These are phyloP conservation scores for Paecilomyces formosus DNA, from an alignment of 2,329 filamentous ascomycete genomes.

Conservation along the genomic window DNA sequence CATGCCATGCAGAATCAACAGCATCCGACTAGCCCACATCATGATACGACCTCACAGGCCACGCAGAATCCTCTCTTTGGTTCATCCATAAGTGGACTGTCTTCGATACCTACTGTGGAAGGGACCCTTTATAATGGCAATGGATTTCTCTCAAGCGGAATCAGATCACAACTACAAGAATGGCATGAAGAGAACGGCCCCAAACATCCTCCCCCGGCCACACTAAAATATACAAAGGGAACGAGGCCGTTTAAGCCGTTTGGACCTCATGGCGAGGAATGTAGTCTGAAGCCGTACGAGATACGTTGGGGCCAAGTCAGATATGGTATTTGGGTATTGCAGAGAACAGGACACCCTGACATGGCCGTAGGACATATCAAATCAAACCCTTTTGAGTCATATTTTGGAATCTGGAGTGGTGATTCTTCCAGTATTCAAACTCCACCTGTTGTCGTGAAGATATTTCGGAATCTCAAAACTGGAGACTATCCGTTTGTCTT, in stretches of 20 bases:
- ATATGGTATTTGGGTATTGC: background rate
- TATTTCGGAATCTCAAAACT: background rate
- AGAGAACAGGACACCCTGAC: background rate
- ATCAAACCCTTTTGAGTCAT: background rate
- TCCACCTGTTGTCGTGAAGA: background rate
- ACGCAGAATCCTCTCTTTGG: no score
- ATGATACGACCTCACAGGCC: no score
- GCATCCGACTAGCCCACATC: no score
- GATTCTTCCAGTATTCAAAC: background rate
- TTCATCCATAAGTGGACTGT: background rate
- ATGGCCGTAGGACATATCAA: background rate
- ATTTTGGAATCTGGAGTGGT: background rate
- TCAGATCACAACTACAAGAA: background rate
- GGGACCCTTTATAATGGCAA: background rate
- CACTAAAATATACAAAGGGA: background rate
- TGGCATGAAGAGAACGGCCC: background rate
- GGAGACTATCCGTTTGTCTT: background rate
- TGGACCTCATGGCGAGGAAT: background rate
- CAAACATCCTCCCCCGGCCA: background rate
- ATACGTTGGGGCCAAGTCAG: background rate
- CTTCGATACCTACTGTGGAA: background rate
- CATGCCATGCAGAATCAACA: no score
- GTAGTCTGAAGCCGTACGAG: background rate
- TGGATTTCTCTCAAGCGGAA: background rate
- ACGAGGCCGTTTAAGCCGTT: background rate